Evolutionary conservation across 768 basidiomycete genomes (phyloP).

Genomic region (Mycena polygramma): DNA sequence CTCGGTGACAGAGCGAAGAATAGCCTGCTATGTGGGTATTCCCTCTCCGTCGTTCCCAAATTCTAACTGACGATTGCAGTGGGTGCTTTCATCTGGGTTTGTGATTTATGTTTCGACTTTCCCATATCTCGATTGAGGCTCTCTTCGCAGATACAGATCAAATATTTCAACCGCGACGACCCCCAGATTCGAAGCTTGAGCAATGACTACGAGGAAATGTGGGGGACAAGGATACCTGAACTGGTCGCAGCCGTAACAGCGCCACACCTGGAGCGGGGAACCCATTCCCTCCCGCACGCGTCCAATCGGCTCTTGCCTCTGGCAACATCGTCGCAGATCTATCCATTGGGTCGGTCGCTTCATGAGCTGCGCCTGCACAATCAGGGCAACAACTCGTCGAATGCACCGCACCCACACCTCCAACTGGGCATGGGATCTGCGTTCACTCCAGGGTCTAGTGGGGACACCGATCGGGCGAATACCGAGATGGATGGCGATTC

Average conservation of each 20-base stretch:
- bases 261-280: constrained; percentile 18
- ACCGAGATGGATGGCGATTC: constrained; percentile 31
- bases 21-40: constrained; percentile 57
- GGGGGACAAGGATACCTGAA: constrained; percentile 72
- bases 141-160: constrained; percentile 68
- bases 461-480: constrained; percentile 38
- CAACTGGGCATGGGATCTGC: constrained; percentile 28
- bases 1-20: constrained; percentile 65
- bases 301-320: constrained; percentile 26
- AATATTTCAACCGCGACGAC: constrained; percentile 72
- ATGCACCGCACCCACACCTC: constrained; percentile 34
- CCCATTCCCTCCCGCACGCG: constrained; percentile 34
- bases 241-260: constrained; percentile 54
- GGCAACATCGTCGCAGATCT: constrained; percentile 44
- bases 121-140: constrained; percentile 1
- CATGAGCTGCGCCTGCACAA: constrained; percentile 53
- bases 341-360: constrained; percentile 49
- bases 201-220: constrained; percentile 73
- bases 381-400: constrained; percentile 40
- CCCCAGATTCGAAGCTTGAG: constrained; percentile 69
- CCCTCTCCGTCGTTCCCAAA: constrained; percentile 12
- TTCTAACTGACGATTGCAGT: constrained; percentile 54
- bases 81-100: constrained; percentile 74
- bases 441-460: constrained; percentile 31
- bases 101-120: constrained; percentile 39